These are phyloP conservation scores for Vicia sativa DNA, from an alignment of 306 rosid species.

Conservation along the genomic window DNA sequence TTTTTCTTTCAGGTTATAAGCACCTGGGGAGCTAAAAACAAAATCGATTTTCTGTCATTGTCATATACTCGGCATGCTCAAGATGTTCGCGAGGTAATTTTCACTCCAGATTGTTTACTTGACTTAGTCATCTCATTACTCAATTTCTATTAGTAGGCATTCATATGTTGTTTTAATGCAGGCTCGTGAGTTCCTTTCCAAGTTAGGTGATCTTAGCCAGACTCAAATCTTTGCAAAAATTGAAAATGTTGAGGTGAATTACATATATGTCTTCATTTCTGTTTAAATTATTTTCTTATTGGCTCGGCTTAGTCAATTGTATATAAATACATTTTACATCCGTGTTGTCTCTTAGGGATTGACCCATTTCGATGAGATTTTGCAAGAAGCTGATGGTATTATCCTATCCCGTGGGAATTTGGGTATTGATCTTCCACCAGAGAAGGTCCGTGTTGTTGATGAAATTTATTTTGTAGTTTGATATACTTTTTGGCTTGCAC, in stretches of 20 bases:
- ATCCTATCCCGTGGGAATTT: slow-evolving; percentile 90
- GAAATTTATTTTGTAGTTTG: slow-evolving; percentile 29
- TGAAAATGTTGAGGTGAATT: slow-evolving; percentile 81
- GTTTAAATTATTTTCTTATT: slow-evolving; percentile 17
- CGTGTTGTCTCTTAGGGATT: slow-evolving; percentile 63
- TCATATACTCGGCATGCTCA: slow-evolving; percentile 81
- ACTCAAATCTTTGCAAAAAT: slow-evolving; percentile 95
- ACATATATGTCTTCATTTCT: slow-evolving; percentile 27
- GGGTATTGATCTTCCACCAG: slow-evolving; percentile 98
- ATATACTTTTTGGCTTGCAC: slow-evolving; percentile 1
- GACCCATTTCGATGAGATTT: slow-evolving; percentile 89
- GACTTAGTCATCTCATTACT: slow-evolving; percentile 26
- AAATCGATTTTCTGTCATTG: slow-evolving; percentile 87
- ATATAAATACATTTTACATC: not conserved
- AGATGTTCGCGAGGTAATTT: slow-evolving; percentile 79
- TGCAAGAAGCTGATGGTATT: slow-evolving; percentile 94
- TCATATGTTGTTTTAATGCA: slow-evolving; percentile 42
- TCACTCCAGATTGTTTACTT: slow-evolving; percentile 27
- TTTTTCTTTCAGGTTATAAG: slow-evolving; percentile 67
- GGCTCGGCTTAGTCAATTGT: slow-evolving; percentile 12
- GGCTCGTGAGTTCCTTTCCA: slow-evolving; percentile 91
- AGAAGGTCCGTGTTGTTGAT: slow-evolving; percentile 63
- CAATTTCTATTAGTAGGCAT: slow-evolving; percentile 22
- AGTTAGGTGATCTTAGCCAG: slow-evolving; percentile 67
- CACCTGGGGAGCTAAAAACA: slow-evolving; percentile 87